Evolutionary conservation across 306 rosid genomes (phyloP), one percentile per base, ranked within the genome.

Genomic region (Quercus ilex): DNA sequence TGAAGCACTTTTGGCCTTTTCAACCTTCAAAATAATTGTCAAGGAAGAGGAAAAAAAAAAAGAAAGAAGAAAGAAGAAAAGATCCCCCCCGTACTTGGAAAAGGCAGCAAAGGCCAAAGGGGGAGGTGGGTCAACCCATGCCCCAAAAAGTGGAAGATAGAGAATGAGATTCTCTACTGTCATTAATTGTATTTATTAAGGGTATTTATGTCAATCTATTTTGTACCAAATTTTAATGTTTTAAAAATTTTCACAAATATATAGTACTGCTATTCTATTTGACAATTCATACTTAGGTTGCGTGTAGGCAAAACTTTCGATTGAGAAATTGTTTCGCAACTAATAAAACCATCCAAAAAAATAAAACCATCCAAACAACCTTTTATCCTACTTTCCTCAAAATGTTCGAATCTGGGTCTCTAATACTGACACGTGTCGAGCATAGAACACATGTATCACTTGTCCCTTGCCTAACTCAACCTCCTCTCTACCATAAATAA

Each of bases 391-490:
- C 23, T 69, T 74, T 64, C 19, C 14, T 9, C 46, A 5, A 3
- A 43, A 56, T 28, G 19, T 41, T 41, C 46, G 30, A 65, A 72
- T 52, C 25, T 14, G 33, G 6, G n/a, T 38, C 30, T 59, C 35
- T 51, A n/a, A 12, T 15, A 0, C 1, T 9, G 81, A 46, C 84
- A 86, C 88, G 81, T 84, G 87, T 79, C 79, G 20, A 43, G 68
- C 62, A 79, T 26, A 41, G 33, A 86, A 58, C 71, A 30, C 30
- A 69, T 51, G 70, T 58, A 60, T 79, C 76, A 52, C 80, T 80
- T 82, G 73, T 72, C 49, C 51, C 76, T 70, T 30, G 78, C 90
- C 87, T 80, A 86, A 84, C 87, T 64, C 79, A 33, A 76, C 75
- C 28, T 70, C 79, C 78, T 76, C 23, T 69, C 25, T 81, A 77